Conservation (phyloP, 169 alveolate species). For the Cryptosporidium sp. region DNA sequence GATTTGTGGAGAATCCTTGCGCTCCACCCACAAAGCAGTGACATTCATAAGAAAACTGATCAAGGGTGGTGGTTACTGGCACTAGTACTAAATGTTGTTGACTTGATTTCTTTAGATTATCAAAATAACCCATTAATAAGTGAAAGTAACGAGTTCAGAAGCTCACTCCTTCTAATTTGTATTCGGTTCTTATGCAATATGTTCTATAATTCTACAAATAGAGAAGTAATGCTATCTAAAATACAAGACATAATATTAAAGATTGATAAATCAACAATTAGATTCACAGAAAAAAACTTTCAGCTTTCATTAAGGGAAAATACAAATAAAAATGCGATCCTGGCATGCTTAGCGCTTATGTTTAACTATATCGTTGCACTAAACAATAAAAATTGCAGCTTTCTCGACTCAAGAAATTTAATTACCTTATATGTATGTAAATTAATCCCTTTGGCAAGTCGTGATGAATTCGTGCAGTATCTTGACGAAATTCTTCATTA, state of each 20-base stretch:
- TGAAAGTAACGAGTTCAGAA: not conserved
- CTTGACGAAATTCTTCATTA: slow-evolving; percentile 21
- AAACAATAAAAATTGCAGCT: not conserved
- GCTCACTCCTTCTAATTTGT: slow-evolving; percentile 21
- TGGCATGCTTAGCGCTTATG: slow-evolving; percentile 7
- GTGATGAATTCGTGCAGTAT: not conserved
- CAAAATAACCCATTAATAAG: not conserved
- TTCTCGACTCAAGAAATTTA: slow-evolving; percentile 2
- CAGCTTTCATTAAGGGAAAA: slow-evolving; percentile 13
- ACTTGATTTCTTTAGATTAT: slow-evolving; percentile 10
- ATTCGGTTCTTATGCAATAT: slow-evolving; percentile 38
- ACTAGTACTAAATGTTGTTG: slow-evolving; percentile 17
- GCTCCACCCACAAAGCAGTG: slow-evolving; percentile 73
- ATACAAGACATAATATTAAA: not conserved
- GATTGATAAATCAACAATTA: slow-evolving; percentile 1
- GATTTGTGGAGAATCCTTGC: slow-evolving; percentile 74
- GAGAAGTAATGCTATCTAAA: slow-evolving; percentile 40
- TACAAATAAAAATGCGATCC: slow-evolving; percentile 17
- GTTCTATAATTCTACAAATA: slow-evolving; percentile 49
- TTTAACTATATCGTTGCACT: slow-evolving; percentile 44
- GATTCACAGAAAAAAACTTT: not conserved
- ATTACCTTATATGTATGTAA: not conserved
- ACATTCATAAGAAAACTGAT: slow-evolving; percentile 58
- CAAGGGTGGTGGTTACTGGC: slow-evolving; percentile 73
- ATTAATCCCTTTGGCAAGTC: not conserved